Percentiles rank a stretch among this genome's conserved stretches.
These are phyloP conservation scores for Pseudopediastrum boryanum DNA, from an alignment of 139 green algal genomes.

Conservation along the genomic window DNA sequence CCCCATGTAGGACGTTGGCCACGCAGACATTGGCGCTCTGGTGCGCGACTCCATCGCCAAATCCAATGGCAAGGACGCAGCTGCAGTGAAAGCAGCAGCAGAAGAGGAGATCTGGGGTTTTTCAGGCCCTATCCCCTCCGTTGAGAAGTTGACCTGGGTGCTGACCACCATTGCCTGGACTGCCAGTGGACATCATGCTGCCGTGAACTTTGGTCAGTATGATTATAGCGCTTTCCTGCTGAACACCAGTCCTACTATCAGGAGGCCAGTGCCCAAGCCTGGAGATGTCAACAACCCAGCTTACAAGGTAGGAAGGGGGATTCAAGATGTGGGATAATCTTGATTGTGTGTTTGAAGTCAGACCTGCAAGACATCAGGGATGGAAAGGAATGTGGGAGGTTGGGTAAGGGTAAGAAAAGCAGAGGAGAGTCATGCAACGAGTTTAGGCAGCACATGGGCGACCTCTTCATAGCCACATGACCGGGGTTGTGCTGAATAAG, in stretches of 20 bases:
- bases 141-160: slow-evolving; percentile 36
- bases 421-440: no score
- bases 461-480: no score
- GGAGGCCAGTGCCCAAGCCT: slow-evolving; percentile 8
- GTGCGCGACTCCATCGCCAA: no score
- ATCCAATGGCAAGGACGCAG: not conserved
- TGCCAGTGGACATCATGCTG: slow-evolving; percentile 52
- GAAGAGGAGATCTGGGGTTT: slow-evolving; percentile 42
- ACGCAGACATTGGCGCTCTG: no score
- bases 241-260: slow-evolving; percentile 34
- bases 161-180: slow-evolving; percentile 51
- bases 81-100: not conserved
- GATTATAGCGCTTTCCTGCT: slow-evolving; percentile 41
- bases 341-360: no score
- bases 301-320: slow-evolving; percentile 6
- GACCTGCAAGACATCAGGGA: no score
- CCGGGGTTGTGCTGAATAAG: no score
- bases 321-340: no score
- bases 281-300: not conserved
- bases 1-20: no score
- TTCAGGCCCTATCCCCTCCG: slow-evolving; percentile 24
- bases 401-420: no score
- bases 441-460: no score
- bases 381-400: no score
- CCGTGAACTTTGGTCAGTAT: slow-evolving; percentile 64